Conservation (phyloP, 306 rosid genomes). For the Quercus rubra region DNA sequence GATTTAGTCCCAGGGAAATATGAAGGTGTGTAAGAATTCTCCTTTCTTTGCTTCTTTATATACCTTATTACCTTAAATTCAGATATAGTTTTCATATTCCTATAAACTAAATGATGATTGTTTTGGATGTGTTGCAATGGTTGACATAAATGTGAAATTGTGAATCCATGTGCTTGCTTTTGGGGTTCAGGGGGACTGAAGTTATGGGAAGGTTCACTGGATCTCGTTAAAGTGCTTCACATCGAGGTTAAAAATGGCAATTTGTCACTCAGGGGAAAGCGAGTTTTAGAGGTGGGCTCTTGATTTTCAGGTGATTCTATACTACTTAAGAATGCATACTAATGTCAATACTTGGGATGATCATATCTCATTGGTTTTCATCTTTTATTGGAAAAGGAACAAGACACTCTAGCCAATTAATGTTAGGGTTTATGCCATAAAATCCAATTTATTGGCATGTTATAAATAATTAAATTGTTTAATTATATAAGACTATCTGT, state of each 20-base stretch:
- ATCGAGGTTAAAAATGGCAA: conserved; percentile 47
- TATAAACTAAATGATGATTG: not conserved
- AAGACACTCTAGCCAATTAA: no score
- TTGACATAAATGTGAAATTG: not conserved
- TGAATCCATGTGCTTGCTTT: conserved; percentile 8
- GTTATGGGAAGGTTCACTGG: conserved; percentile 92
- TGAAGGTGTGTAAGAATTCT: conserved; percentile 50
- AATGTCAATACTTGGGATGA: not conserved
- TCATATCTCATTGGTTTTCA: not conserved
- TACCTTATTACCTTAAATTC: not conserved
- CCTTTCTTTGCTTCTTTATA: conserved; percentile 5
- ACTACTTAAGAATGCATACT: not conserved
- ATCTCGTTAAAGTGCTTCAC: conserved; percentile 68
- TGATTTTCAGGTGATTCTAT: conserved; percentile 32
- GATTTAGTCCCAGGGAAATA: conserved; percentile 93
- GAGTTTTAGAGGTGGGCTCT: conserved; percentile 80
- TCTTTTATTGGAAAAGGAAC: not conserved
- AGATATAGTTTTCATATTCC: not conserved
- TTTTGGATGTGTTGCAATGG: not conserved
- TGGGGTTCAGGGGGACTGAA: conserved; percentile 69
- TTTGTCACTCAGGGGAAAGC: conserved; percentile 53
- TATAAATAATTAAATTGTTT: no score
- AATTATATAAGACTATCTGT: no score
- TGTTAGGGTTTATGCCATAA: no score
- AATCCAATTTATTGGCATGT: no score